Evolutionary conservation across 2,329 filamentous ascomycete genomes (phyloP), one percentile per base, ranked within the genome.

Genomic region (Aspergillaceae sp.): DNA sequence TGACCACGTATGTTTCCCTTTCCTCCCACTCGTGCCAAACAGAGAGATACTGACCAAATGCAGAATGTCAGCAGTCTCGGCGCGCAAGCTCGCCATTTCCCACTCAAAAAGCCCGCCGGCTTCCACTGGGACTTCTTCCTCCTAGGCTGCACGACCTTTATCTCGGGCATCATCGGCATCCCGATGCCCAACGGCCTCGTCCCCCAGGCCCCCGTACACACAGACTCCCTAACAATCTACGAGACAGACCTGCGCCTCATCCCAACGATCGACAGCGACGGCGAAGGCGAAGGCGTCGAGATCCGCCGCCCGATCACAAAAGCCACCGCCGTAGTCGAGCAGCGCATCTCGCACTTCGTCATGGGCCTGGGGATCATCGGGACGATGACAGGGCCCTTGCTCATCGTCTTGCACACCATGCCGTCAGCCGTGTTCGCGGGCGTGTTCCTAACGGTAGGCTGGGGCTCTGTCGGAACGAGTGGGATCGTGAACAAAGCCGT

Each of bases 111-210:
- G 57, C 85, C 85, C 2, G 83, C 84, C 36, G 85, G 85, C 27
- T 89, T 89, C 59, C 85, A 88, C 66, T 88, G 84, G 84, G 85
- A 88, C 57, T 66, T 88, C 36, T 87, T 88, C 65, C 78, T 88
- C 38, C 79, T 88, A 1, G 85, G 85, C 9, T 68, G 85, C 29
- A 88, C 84, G 2, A 87, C 84, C 0, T 83, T 82, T 40, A 67
- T 87, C 1, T 80, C 83, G 2, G 85, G 84, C 7, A 72, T 88
- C 28, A 72, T 88, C 7, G 85, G 85, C 10, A 74, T 88, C 5
- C 85, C 85, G 2, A 86, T 86, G 52, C 85, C 85, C 45, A 88
- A 88, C 61, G 85, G 85, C 32, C 77, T 89, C 26, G 87, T 89
- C 51, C 85, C 84, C 0, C 85, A 43, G 28, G 40, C 28, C 40